Conservation (phyloP, 2,329 filamentous ascomycete species). For the Rutstroemia sp. region DNA sequence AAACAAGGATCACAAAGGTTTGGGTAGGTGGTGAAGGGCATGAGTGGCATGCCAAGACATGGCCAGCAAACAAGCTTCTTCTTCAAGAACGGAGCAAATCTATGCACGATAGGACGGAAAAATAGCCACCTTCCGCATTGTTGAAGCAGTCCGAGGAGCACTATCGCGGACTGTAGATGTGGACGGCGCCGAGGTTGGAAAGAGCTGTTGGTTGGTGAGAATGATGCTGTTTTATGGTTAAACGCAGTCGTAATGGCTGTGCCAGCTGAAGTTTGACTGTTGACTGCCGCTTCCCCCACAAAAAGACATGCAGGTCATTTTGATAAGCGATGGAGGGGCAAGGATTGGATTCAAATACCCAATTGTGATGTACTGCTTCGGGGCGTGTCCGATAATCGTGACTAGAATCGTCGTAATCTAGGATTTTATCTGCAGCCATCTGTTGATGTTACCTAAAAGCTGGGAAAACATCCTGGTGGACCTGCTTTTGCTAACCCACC, state of each 20-base stretch:
- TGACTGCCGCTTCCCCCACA: not conserved
- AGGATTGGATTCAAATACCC: not conserved
- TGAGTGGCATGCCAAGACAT: slow-evolving; percentile 9
- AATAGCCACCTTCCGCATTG: slow-evolving; percentile 6
- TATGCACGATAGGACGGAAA: not conserved
- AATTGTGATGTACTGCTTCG: not conserved
- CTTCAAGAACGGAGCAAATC: not conserved
- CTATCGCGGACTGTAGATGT: not conserved
- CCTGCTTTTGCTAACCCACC: no score
- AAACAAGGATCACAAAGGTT: not conserved
- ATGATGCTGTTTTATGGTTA: no score
- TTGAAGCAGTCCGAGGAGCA: not conserved
- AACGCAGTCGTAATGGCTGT: no score
- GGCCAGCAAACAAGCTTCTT: not conserved
- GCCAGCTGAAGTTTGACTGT: not conserved
- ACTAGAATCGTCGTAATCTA: not conserved
- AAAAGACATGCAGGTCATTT: not conserved
- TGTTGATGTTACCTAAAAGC: no score
- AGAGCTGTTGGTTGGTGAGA: no score
- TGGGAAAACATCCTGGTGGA: no score
- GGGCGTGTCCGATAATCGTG: not conserved
- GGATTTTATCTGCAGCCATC: not conserved
- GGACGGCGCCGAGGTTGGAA: no score
- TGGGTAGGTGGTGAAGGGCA: not conserved
- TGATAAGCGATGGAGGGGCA: not conserved